Evolutionary conservation across 2,329 filamentous ascomycete genomes (phyloP).

Genomic region (Didymella exigua): DNA sequence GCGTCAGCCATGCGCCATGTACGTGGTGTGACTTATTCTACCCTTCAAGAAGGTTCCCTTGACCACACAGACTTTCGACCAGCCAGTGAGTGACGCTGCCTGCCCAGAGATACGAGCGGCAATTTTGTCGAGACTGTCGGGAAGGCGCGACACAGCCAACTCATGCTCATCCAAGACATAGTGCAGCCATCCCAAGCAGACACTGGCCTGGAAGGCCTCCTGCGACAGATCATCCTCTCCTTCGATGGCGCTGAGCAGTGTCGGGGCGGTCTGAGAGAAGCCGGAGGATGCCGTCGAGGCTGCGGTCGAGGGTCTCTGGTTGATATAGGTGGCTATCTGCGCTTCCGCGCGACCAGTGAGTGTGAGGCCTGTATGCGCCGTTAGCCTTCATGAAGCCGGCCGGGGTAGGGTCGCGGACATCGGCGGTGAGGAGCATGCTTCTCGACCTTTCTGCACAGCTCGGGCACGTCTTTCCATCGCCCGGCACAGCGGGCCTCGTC

Average conservation of each 20-base stretch:
- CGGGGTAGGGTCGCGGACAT: slow-evolving; percentile 64
- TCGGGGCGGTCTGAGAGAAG: slow-evolving; percentile 47
- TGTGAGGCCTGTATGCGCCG: slow-evolving; percentile 49
- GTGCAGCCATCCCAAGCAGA: slow-evolving; percentile 84
- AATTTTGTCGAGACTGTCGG: slow-evolving; percentile 60
- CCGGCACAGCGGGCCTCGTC: slow-evolving; percentile 87
- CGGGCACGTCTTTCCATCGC: slow-evolving; percentile 83
- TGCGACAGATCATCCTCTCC: slow-evolving; percentile 53
- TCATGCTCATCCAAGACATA: slow-evolving; percentile 75
- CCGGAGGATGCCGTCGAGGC: slow-evolving; percentile 44
- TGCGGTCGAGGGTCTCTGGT: slow-evolving; percentile 50
- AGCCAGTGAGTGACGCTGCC: slow-evolving; percentile 63
- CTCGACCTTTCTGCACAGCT: slow-evolving; percentile 88
- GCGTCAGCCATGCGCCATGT: slow-evolving; percentile 13
- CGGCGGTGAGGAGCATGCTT: slow-evolving; percentile 87
- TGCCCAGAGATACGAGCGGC: slow-evolving; percentile 29
- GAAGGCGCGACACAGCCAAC: slow-evolving; percentile 65
- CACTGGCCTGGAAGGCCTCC: slow-evolving; percentile 75
- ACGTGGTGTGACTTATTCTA: slow-evolving; percentile 47
- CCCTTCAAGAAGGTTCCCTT: slow-evolving; percentile 81
- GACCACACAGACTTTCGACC: slow-evolving; percentile 81
- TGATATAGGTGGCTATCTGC: slow-evolving; percentile 52
- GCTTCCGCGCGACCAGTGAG: slow-evolving; percentile 55
- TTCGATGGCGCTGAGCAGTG: slow-evolving; percentile 49
- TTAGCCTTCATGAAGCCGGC: slow-evolving; percentile 21